Base-by-base conservation (phyloP, 768 basidiomycete genomes). In the Tylopilus plumbeoviolaceoides region DNA sequence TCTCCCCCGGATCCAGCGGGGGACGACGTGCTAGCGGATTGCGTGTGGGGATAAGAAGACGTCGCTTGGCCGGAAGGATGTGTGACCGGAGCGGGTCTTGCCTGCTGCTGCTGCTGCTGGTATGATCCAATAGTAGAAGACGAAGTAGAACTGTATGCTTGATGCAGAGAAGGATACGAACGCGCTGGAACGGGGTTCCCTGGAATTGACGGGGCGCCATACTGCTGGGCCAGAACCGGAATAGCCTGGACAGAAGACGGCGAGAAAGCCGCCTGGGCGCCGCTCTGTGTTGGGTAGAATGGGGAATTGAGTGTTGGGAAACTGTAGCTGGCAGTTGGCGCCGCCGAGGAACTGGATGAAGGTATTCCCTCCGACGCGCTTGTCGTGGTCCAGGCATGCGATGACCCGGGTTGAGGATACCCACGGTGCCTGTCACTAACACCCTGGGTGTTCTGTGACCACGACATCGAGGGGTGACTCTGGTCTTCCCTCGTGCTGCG, bases 251-350 rank as follows among this genome's bases (percentile, higher is more conserved):
- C 63, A 44, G 71, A 60, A 38, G 63, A 60, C 17, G 71, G 52
- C 51, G 71, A 59, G 53, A 68, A 66, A 48, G 62, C 61, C 21
- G 68, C 62, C 47, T 72, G 68, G 7, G 70, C 35, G 51, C 69
- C 64, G 45, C 64, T 63, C 48, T 72, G 69, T 40, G 59, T 57
- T 20, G 83, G 83, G 64, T 74, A 81, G 68, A 82, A 84, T 11
- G 83, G 78, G 9, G 81, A 74, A 56, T 67, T 81, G 36, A 83
- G 73, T 15, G 83, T 84, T 39, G 79, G 77, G 63, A 84, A 78
- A 47, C 58, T 40, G 60, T 63, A 76, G 42, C 41, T 53, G 35
- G 66, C 61, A 35, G 66, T 31, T 25, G 63, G 27, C 8, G 59
- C 18, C 23, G 57, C 63, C 45, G 64, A 59, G 49, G 66, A 49